These are phyloP conservation scores for Hydnomerulius pinastri DNA, from an alignment of 768 basidiomycete species.

Conservation along the genomic window DNA sequence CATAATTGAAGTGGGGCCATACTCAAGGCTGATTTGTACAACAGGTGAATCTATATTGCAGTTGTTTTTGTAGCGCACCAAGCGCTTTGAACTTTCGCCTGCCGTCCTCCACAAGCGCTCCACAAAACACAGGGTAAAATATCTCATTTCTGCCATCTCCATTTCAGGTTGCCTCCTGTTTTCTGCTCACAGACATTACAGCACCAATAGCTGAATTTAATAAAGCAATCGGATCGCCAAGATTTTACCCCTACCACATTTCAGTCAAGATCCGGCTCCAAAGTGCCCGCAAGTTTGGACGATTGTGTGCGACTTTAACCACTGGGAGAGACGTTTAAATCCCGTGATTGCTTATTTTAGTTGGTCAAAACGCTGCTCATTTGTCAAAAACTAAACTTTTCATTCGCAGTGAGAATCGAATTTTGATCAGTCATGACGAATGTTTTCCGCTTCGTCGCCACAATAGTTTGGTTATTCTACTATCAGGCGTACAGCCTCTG, in stretches of 20 bases:
- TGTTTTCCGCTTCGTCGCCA: constrained; percentile 17
- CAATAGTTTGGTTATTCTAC: constrained; percentile 3
- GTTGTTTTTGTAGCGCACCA: no score
- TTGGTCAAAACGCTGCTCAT: constrained; percentile 17
- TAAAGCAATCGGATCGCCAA: constrained; percentile 33
- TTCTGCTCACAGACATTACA: constrained; percentile 29
- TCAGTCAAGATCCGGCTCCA: constrained; percentile 30
- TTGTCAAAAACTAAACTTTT: constrained; percentile 4
- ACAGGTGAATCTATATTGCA: no score
- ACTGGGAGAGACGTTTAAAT: neutral
- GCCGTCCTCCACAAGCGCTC: neutral
- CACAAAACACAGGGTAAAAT: neutral
- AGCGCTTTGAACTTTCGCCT: neutral
- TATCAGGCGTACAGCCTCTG: constrained; percentile 24
- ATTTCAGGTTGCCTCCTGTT: constrained; percentile 26
- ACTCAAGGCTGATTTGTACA: no score
- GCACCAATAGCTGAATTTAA: neutral
- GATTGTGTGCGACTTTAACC: constrained; percentile 23
- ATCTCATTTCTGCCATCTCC: neutral
- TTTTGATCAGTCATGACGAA: constrained; percentile 12
- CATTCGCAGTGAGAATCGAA: constrained; percentile 3
- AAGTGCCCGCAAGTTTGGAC: constrained; percentile 17
- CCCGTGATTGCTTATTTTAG: neutral
- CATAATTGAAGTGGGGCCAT: constrained; percentile 4
- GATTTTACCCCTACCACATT: constrained; percentile 25